These are phyloP conservation scores for Vanderwaltozyma verrucispora DNA, from an alignment of 805 yeast genomes.

Conservation along the genomic window DNA sequence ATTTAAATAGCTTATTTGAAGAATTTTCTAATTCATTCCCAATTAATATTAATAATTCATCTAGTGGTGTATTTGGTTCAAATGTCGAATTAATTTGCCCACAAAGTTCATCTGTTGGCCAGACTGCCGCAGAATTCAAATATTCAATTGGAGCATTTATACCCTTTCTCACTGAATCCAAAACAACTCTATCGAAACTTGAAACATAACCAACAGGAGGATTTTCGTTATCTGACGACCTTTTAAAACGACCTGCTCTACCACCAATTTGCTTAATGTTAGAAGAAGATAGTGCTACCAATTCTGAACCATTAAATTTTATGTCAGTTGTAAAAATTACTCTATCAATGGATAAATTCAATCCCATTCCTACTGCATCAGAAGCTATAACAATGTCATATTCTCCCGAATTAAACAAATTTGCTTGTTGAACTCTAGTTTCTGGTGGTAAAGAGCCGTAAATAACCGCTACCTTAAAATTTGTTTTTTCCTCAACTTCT, in stretches of 20 bases:
- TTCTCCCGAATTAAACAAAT: constrained; percentile 64
- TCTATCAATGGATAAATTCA: constrained; percentile 74
- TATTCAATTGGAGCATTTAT: constrained; percentile 43
- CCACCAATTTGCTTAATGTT: constrained; percentile 90
- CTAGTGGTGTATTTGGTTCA: constrained; percentile 39
- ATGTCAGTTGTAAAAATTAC: constrained; percentile 58
- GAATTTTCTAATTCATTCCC: constrained; percentile 21
- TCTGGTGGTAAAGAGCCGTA: constrained; percentile 97
- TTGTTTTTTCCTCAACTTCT: constrained; percentile 53
- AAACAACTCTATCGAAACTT: constrained; percentile 37
- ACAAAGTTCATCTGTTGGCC: constrained; percentile 75
- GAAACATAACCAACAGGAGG: constrained; percentile 41
- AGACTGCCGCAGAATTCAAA: constrained; percentile 53
- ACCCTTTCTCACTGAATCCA: constrained; percentile 35
- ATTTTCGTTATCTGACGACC: constrained; percentile 4
- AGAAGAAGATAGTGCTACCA: constrained; percentile 43
- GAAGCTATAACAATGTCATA: constrained; percentile 85
- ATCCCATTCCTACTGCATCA: constrained; percentile 97
- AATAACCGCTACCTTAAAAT: constrained; percentile 70
- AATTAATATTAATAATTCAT: constrained; percentile 39
- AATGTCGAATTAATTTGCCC: constrained; percentile 52
- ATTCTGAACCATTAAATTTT: constrained; percentile 60
- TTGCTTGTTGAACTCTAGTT: constrained; percentile 77
- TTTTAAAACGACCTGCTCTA: constrained; percentile 76
- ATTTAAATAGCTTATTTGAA: constrained; percentile 15